Percentiles rank a stretch among this genome's conserved stretches.
These are phyloP conservation scores for Salicornia ramosissima DNA, from an alignment of 148 eudicot genomes.

Conservation along the genomic window DNA sequence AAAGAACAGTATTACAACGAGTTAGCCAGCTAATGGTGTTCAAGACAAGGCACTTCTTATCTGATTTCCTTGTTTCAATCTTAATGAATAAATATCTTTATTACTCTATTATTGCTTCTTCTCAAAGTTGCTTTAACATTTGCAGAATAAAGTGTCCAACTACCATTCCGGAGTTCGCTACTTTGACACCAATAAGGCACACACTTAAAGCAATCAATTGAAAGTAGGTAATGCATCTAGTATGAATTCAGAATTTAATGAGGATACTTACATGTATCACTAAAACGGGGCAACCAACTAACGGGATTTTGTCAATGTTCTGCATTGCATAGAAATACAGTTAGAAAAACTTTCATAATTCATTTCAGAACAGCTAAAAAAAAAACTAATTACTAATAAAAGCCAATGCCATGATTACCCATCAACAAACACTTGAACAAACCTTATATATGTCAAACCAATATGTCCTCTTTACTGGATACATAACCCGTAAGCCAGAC, in stretches of 20 bases:
- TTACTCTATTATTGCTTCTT: too few relatives aligned
- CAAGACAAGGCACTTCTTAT: not conserved
- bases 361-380: not conserved
- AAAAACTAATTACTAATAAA: constrained; percentile 17
- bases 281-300: constrained; percentile 61
- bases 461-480: constrained; percentile 79
- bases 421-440: not conserved
- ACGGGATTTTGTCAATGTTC: constrained; percentile 83
- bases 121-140: not conserved
- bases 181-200: not conserved
- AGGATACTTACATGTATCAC: constrained; percentile 68
- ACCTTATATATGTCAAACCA: constrained; percentile 99
- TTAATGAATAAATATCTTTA: not conserved
- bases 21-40: too few relatives aligned
- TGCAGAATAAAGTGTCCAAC: not conserved
- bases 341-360: constrained; percentile 3
- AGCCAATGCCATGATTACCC: not conserved
- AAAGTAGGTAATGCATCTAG: not conserved
- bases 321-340: constrained; percentile 28
- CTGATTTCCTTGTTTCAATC: not conserved
- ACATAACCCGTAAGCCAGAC: constrained; percentile 92
- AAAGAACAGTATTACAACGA: too few relatives aligned
- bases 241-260: not conserved
- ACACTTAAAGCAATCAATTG: not conserved
- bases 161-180: not conserved